Evolutionary conservation across 1,284 basidiomycete species (phyloP), one percentile per base, ranked within the genome.

Genomic region (Tylopilus orsonianus): DNA sequence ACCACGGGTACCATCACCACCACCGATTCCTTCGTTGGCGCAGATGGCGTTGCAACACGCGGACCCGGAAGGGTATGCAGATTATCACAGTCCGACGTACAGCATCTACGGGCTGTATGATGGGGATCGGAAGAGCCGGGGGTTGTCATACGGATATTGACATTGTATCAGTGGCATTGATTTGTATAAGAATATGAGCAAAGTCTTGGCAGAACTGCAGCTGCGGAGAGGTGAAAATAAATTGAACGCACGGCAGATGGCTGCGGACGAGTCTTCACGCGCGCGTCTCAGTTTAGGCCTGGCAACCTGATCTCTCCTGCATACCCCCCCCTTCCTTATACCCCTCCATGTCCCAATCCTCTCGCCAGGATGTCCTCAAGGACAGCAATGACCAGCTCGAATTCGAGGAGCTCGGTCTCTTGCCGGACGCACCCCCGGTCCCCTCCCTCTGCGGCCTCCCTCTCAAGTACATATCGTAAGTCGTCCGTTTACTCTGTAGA

Each of bases 381-480:
- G 57, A 60, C 52, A 53, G 65, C 56, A 66, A 69, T 44, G 70
- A 73, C 57, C 66, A 68, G 49, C 68, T 71, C 56, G 70, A 75
- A 36, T 69, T 76, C 59, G 71, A 78, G 54, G 78, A 81, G 55
- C 66, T 78, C 16, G 78, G 80, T 49, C 64, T 78, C 41, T 71
- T 75, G 41, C 58, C 58, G 57, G 75, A 60, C 45, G 57, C 65
- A 8, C 65, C 68, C 13, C 57, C 70, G 24, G 61, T 74, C 14
- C 85, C 87, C 40, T 73, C 78, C 13, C 62, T 90, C 18, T 83
- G 75, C 61, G 88, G 87, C 41, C 63, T 91, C 44, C 85, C 85
- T 16, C 71, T 90, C 59, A 90, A 90, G 74, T 89, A 89, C 58
- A 77, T 90, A 52, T 89, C 87, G 87, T 90, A 63, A 71, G 85